A percentile compares a stretch with the other conserved stretches of the same genome.
Conservation (phyloP, 2,329 filamentous ascomycete species). For the Chaetomium strumarium region DNA sequence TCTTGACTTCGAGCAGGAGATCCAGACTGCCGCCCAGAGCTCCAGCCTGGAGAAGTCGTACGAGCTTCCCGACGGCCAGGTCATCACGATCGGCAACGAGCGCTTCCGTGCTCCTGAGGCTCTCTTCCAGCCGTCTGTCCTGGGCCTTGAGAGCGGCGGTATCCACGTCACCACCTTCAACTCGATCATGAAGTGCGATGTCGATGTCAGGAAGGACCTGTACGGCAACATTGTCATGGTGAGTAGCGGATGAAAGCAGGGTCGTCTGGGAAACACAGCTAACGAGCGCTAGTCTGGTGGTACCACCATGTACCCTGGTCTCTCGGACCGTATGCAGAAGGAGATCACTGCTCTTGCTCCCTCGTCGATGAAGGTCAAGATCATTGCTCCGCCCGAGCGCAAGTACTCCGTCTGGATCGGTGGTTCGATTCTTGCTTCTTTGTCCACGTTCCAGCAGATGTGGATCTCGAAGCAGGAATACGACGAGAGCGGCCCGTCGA, state of each 20-base stretch:
- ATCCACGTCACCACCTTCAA: conserved; percentile 99
- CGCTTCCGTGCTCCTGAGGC: conserved; percentile 99
- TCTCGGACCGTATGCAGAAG: conserved; percentile 99
- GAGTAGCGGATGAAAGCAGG: conserved; percentile 39
- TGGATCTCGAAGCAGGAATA: conserved; percentile 99
- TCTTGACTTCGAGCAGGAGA: conserved; percentile 99
- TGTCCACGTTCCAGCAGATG: conserved; percentile 99
- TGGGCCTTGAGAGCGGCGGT: conserved; percentile 97
- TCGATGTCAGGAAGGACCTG: conserved; percentile 99
- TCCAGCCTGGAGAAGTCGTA: conserved; percentile 99
- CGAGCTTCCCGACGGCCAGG: conserved; percentile 97
- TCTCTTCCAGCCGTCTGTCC: conserved; percentile 97
- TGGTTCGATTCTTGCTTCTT: conserved; percentile 98
- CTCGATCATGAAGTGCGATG: conserved; percentile 99
- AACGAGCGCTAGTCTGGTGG: conserved; percentile 78
- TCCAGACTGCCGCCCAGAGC: conserved; percentile 98
- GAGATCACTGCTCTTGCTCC: conserved; percentile 99
- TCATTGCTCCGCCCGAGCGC: conserved; percentile 98
- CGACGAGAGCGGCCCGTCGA: conserved; percentile 99
- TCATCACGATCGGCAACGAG: conserved; percentile 99
- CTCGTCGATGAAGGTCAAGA: conserved; percentile 99
- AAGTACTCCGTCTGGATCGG: conserved; percentile 99
- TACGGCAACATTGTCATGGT: conserved; percentile 99
- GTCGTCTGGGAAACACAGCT: conserved; percentile 23
- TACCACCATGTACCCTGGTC: conserved; percentile 99